Base-by-base conservation (phyloP, 1,284 basidiomycete genomes). In the Cryptococcus hybrid region DNA sequence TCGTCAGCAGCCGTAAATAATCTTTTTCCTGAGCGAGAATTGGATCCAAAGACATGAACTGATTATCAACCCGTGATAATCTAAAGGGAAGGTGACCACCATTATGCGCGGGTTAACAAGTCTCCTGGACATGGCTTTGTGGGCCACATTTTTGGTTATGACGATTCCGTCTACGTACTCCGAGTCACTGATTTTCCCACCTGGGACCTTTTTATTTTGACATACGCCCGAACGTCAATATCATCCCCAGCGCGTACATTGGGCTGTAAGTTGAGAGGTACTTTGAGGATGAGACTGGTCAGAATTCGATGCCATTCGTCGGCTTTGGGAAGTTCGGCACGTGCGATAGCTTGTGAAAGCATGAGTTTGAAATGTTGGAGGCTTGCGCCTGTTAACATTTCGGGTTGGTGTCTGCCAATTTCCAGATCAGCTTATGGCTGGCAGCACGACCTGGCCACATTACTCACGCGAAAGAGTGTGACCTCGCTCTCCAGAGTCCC, bases 141-240 rank as follows among this genome's bases (percentile, higher is more conserved):
- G 95, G 4, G 94, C 91, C 5, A 98, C 88, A 66, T 99, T 97
- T 82, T 99, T 98, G 18, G 93, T 95, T 70, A 98, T 96, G 51
- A 99, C 93, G 8, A 90, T 92, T 3, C 96, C 96, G 62, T 95
- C 90, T 51, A 99, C 90, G 69, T 95, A 99, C 80, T 98, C 94
- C 9, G 92, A 96, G 74, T 99, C 92, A 37, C 82, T 84, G 39
- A 94, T 92, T 52, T 84, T 82, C 9, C 96, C 96, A 11, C 96
- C 96, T 0, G 96, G 94, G 15, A 99, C 89, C 77, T 96, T 95
- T 81, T 99, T 99, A 99, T 94, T 81, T 99, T 99, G 63, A 99
- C 91, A 67, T 96, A 97, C 35, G 89, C 84, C 48, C 95, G 84
- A 18, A 97, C 88, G 75, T 99, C 95, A 84, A 96, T 94, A 37